Base-by-base conservation (phyloP, 2,329 filamentous ascomycete species). In the Sordariomycetes sp. region DNA sequence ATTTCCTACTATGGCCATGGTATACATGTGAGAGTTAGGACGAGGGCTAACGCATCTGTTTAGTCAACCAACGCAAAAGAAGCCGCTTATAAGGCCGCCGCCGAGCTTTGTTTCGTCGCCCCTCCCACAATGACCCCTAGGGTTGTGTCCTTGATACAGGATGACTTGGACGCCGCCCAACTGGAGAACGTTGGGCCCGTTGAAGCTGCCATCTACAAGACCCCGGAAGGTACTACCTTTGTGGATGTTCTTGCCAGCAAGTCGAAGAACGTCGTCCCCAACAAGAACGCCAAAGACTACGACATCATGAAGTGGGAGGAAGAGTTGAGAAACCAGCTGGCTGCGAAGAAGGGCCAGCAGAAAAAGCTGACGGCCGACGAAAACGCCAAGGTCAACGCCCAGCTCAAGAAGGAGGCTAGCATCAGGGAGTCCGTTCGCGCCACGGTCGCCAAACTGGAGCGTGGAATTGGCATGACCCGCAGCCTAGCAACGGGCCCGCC, bases 291-390 rank as follows among this genome's bases (percentile, higher is more conserved):
- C 54, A 96, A 95, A 68, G 94, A 97, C 67, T 96, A 96, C 64
- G 90, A 99, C 64, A 95, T 90, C 1, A 72, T 96, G 48, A 96
- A 96, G 70, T 99, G 95, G 94, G 94, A 99, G 70, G 87, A 92
- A 68, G 94, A 99, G 62, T 77, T 99, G 8, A 80, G 91, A 58
- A 79, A 83, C 45, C 90, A 96, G 64, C 72, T 99, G 48, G 90
- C 91, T n/a, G 80, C 89, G 67, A 99, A 97, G 75, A 96, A 92
- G 69, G 92, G 92, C 1, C 82, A 88, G 60, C 84, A 90, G 64
- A 92, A 90, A 74, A 99, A 96, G 71, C 81, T 97, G 10, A 94
- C 89, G 0, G 73, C 89, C 0, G 94, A 97, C 39, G 92, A 99
- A 65, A 86, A 86, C 62, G 81, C 86, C 34, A 97, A 96, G 70